These are phyloP conservation scores for Talaromyces borbonicus DNA, from an alignment of 495 filamentous ascomycete species.

Conservation along the genomic window DNA sequence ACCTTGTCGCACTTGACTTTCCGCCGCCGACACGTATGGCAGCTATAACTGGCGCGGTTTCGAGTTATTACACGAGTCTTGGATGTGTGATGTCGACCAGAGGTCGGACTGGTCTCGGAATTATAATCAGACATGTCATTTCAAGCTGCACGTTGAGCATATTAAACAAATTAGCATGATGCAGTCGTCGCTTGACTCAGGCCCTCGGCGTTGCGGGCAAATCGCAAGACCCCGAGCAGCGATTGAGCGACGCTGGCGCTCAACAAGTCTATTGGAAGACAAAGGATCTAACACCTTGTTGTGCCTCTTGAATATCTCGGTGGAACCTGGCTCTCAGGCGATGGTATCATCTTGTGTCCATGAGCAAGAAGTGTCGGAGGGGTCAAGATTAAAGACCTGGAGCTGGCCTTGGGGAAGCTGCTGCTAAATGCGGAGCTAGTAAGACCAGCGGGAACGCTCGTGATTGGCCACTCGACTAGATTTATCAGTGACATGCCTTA, in stretches of 20 bases:
- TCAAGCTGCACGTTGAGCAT: background rate
- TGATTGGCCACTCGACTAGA: conserved; percentile 3
- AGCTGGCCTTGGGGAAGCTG: background rate
- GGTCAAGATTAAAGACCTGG: background rate
- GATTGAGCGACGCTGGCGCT: too few species aligned
- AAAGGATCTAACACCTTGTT: too few species aligned
- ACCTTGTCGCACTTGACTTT: conserved; percentile 42
- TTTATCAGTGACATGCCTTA: too few species aligned
- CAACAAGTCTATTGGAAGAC: too few species aligned
- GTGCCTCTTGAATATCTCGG: too few species aligned
- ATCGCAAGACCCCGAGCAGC: too few species aligned
- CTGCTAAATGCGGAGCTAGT: background rate
- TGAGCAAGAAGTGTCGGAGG: too few species aligned
- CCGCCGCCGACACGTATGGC: conserved; percentile 37
- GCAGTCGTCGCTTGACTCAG: too few species aligned
- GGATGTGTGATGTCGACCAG: conserved; percentile 5
- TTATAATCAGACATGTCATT: background rate
- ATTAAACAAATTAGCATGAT: too few species aligned
- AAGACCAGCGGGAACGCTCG: background rate
- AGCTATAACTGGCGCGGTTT: conserved; percentile 40
- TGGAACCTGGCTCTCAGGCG: too few species aligned
- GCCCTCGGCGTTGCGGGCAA: too few species aligned
- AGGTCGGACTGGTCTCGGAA: background rate
- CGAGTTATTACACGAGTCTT: conserved; percentile 37
- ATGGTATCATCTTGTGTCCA: too few species aligned